These are phyloP conservation scores for Discostella stelligeroides DNA, from an alignment of 108 stramenopile species.

Conservation along the genomic window DNA sequence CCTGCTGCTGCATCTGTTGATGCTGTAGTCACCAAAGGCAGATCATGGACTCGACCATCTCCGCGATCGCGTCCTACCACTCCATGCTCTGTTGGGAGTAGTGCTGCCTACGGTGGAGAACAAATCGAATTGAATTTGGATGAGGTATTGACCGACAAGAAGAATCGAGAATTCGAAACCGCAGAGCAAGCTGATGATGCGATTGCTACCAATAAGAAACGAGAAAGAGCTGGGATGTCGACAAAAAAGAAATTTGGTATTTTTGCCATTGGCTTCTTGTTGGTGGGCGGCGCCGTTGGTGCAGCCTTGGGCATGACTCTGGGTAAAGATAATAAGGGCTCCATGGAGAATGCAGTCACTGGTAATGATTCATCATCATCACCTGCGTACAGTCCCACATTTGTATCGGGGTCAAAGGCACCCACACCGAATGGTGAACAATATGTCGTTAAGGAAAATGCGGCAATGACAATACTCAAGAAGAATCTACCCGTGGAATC, in stretches of 20 bases:
- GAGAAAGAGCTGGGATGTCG: neutral
- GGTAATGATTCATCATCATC: neutral
- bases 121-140: slow-evolving; percentile 15
- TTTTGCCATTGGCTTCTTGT: neutral
- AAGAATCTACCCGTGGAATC: slow-evolving; percentile 16
- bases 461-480: slow-evolving; percentile 18
- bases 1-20: too few relatives aligned
- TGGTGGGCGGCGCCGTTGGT: neutral
- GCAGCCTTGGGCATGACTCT: neutral
- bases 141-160: neutral
- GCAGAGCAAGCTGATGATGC: neutral
- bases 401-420: neutral
- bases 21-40: neutral
- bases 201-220: neutral
- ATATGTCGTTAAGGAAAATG: neutral
- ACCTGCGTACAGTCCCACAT: neutral
- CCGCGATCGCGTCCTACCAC: neutral
- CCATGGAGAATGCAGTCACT: neutral
- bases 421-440: neutral
- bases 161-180: neutral
- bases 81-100: neutral
- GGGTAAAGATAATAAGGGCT: neutral
- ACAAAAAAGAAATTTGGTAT: neutral
- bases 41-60: neutral
- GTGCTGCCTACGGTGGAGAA: neutral